These are phyloP conservation scores for Calocybe gambosa DNA, from an alignment of 1,284 basidiomycete genomes.

Conservation along the genomic window DNA sequence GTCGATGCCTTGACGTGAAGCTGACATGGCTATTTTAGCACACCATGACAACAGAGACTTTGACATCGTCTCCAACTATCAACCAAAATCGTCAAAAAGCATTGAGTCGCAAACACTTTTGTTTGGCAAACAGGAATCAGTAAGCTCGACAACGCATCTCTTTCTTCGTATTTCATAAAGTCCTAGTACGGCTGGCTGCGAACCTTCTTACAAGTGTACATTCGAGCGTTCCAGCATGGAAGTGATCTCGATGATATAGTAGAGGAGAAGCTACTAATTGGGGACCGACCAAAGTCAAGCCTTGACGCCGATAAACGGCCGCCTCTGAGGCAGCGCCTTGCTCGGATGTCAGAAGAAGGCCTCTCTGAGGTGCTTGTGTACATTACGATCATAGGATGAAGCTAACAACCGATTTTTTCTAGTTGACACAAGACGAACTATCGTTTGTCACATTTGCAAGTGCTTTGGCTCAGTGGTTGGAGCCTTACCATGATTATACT, in stretches of 20 bases:
- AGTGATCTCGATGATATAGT: conserved; percentile 72
- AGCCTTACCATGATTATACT: conserved; percentile 63
- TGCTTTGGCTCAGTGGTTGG: conserved; percentile 65
- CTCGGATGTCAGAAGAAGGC: conserved; percentile 44
- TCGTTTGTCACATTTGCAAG: conserved; percentile 51
- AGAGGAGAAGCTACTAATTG: conserved; percentile 72
- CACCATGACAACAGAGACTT: conserved; percentile 83
- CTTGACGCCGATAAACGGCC: conserved; percentile 42
- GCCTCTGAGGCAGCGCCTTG: conserved; percentile 52
- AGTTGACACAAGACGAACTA: conserved; percentile 63
- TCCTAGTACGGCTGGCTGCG: conserved; percentile 61
- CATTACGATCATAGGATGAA: not conserved
- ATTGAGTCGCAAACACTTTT: conserved; percentile 65
- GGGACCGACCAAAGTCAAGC: conserved; percentile 67
- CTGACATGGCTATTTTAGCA: conserved; percentile 30
- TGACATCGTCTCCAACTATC: conserved; percentile 71
- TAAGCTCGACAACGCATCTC: conserved; percentile 25
- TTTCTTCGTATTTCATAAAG: not conserved
- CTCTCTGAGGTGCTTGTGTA: conserved; percentile 41
- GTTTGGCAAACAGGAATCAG: conserved; percentile 57
- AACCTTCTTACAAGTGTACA: conserved; percentile 69
- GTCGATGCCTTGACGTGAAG: conserved; percentile 4
- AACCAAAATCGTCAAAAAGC: conserved; percentile 44
- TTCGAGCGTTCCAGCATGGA: conserved; percentile 65
- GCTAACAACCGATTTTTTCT: not conserved